These are phyloP conservation scores for Penicillium mononematosum DNA, from an alignment of 495 filamentous ascomycete species.

Conservation along the genomic window DNA sequence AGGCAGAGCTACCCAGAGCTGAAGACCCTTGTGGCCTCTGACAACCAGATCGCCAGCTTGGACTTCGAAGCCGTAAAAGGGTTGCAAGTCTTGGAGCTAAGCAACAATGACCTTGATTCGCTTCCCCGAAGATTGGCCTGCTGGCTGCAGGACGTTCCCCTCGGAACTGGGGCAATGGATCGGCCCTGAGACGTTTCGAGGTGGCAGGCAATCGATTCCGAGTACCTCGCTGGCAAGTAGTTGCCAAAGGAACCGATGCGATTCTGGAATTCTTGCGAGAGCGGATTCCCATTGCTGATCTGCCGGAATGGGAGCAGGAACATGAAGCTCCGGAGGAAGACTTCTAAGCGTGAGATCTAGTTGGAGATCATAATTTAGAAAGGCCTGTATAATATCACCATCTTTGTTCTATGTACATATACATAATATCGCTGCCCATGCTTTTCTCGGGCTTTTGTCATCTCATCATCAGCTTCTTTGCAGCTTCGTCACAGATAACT, in stretches of 20 bases:
- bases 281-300: constrained; percentile 67
- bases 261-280: constrained; percentile 81
- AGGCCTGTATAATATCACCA: constrained; percentile 17
- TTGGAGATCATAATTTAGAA: constrained; percentile 2
- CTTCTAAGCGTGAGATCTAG: constrained; percentile 8
- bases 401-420: constrained; percentile 19
- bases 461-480: constrained; percentile 3
- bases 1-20: constrained; percentile 64
- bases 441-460: constrained; percentile 10
- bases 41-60: constrained; percentile 73
- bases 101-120: constrained; percentile 75
- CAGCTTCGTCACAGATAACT: not conserved
- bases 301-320: constrained; percentile 38
- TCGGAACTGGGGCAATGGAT: constrained; percentile 38
- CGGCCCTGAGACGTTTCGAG: constrained; percentile 52
- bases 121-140: constrained; percentile 78
- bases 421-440: constrained; percentile 17
- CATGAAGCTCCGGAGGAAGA: constrained; percentile 20
- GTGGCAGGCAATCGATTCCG: constrained; percentile 80
- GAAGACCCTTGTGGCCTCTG: constrained; percentile 62
- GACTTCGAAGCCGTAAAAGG: constrained; percentile 73
- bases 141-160: constrained; percentile 53
- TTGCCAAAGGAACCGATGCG: constrained; percentile 85
- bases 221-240: constrained; percentile 80
- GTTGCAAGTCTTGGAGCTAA: constrained; percentile 70